phyloP scores from a whole-genome alignment of 305 asterid genomes.

The Plantago lanceolata region DNA sequence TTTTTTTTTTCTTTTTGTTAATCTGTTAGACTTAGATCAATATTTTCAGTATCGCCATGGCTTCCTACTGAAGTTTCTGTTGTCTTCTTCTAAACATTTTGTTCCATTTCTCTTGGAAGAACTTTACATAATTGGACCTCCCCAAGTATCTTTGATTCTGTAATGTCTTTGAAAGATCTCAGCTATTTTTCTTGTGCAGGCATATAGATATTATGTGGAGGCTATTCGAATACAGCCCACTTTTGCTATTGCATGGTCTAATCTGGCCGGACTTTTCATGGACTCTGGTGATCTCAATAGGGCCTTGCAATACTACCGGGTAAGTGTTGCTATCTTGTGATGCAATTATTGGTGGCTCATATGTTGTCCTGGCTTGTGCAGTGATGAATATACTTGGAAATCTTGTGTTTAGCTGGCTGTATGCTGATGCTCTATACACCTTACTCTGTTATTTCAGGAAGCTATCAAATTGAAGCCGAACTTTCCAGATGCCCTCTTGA shows the following conservation, averaged over 20 bases:
- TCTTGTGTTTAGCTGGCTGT: conserved; percentile 20
- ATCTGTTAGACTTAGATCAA: conserved; percentile 6
- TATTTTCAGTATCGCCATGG: conserved; percentile 2
- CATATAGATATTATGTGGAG: conserved; percentile 83
- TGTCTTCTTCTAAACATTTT: conserved; percentile 7
- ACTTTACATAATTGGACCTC: not conserved
- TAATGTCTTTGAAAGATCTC: not conserved
- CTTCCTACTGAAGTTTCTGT: conserved; percentile 12
- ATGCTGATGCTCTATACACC: conserved; percentile 16
- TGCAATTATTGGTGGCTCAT: conserved; percentile 4
- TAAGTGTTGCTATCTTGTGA: conserved; percentile 27
- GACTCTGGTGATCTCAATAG: conserved; percentile 86
- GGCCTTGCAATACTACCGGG: conserved; percentile 97
- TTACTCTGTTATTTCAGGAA: conserved; percentile 52
- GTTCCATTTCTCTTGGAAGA: not conserved
- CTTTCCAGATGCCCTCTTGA: conserved; percentile 86
- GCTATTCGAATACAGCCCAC: conserved; percentile 90
- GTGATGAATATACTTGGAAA: conserved; percentile 16
- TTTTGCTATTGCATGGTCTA: conserved; percentile 99
- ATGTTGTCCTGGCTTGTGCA: conserved; percentile 6
- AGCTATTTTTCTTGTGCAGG: conserved; percentile 38
- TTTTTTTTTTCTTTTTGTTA: not conserved
- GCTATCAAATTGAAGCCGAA: conserved; percentile 94
- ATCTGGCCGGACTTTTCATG: conserved; percentile 97
- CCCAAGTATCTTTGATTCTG: not conserved